These are phyloP conservation scores for Paratinospora sagittata DNA, from an alignment of 164 flowering plant genomes.

Conservation along the genomic window DNA sequence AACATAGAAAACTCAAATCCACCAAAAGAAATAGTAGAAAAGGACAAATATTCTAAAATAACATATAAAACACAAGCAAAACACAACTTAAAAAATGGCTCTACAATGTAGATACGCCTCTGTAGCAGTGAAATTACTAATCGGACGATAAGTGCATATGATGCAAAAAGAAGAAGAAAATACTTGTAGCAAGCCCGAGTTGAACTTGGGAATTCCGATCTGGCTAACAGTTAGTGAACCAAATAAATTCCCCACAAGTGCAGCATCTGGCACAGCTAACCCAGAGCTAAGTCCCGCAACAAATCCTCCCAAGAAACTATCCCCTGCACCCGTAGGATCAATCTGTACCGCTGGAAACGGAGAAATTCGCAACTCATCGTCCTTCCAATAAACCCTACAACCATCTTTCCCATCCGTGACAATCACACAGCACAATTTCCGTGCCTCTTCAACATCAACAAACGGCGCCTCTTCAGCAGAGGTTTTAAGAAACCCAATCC, in stretches of 20 bases:
- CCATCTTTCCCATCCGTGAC: slow-evolving; percentile 89
- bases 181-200: slow-evolving; percentile 61
- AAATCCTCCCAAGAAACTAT: slow-evolving; percentile 84
- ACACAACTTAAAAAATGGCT: not conserved
- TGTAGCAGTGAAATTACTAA: not conserved
- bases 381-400: slow-evolving; percentile 53
- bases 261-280: slow-evolving; percentile 76
- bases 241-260: slow-evolving; percentile 79
- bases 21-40: no score
- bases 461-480: slow-evolving; percentile 76
- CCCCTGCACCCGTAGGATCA: slow-evolving; percentile 98
- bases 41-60: not conserved
- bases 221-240: slow-evolving; percentile 85
- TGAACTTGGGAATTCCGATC: slow-evolving; percentile 71
- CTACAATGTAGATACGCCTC: not conserved
- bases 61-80: not conserved
- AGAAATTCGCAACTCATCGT: slow-evolving; percentile 43
- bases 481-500: slow-evolving; percentile 70
- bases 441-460: slow-evolving; percentile 67
- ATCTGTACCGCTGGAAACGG: slow-evolving; percentile 68
- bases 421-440: slow-evolving; percentile 72
- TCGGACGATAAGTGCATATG: no score
- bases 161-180: slow-evolving; percentile 1
- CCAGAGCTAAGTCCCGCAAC: slow-evolving; percentile 66
- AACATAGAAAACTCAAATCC: no score